phyloP scores from a whole-genome alignment of 192 early-diverging fungal species.

The Chytriomyces confervae region DNA sequence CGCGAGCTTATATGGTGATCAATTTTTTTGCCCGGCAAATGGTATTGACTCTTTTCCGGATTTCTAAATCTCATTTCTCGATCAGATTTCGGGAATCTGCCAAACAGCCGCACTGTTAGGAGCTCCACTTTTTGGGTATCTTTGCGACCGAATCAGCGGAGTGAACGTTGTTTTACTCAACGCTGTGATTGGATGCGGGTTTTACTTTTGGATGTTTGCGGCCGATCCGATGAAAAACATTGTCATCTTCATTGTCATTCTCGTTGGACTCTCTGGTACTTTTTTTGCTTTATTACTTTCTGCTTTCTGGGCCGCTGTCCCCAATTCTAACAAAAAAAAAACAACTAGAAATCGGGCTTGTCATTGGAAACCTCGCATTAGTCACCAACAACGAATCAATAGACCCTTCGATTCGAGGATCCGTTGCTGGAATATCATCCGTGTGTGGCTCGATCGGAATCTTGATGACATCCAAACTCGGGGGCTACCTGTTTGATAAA shows the following conservation, averaged over 20 bases:
- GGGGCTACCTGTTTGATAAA: slow-evolving; percentile 62
- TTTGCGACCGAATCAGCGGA: background rate
- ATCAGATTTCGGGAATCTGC: slow-evolving; percentile 3
- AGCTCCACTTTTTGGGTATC: slow-evolving; percentile 62
- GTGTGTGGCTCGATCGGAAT: slow-evolving; percentile 72
- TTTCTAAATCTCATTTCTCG: background rate
- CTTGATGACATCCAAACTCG: slow-evolving; percentile 65
- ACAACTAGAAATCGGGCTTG: slow-evolving; percentile 64
- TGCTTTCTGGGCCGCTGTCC: slow-evolving; percentile 29
- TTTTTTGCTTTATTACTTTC: too few relatives aligned
- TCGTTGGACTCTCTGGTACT: slow-evolving; percentile 54
- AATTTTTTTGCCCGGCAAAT: too few relatives aligned
- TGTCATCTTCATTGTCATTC: slow-evolving; percentile 48
- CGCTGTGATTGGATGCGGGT: slow-evolving; percentile 1
- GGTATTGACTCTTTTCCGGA: background rate
- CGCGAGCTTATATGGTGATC: slow-evolving; percentile 22
- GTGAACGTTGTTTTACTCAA: slow-evolving; percentile 36
- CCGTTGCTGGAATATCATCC: slow-evolving; percentile 65
- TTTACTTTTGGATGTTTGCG: slow-evolving; percentile 50
- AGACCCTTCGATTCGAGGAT: slow-evolving; percentile 56
- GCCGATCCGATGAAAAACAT: slow-evolving; percentile 49
- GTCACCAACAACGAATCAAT: slow-evolving; percentile 58
- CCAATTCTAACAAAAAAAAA: too few relatives aligned
- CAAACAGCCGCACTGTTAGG: slow-evolving; percentile 58
- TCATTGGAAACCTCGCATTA: slow-evolving; percentile 67